phyloP scores from a whole-genome alignment of 768 basidiomycete genomes.

The Rhizopogon rudus region DNA sequence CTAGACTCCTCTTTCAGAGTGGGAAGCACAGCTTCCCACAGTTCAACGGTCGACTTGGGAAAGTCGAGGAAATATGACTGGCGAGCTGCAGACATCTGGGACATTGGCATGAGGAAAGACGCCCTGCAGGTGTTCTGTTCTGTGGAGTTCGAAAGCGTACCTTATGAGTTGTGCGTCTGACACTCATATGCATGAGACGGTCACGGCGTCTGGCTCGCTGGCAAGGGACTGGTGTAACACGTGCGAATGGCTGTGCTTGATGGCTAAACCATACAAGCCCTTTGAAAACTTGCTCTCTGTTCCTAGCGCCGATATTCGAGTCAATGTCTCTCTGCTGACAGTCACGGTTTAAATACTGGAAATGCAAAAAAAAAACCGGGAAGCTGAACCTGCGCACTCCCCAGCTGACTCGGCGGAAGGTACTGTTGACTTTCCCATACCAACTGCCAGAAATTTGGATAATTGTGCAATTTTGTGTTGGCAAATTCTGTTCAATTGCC shows the following conservation, averaged over 20 bases:
- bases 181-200: neutral
- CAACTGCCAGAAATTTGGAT: no score
- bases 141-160: neutral
- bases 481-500: no score
- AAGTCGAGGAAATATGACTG: conserved; percentile 14
- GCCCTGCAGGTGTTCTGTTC: neutral
- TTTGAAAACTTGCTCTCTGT: no score
- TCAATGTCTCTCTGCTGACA: no score
- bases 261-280: no score
- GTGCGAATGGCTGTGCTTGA: neutral
- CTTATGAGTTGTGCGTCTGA: neutral
- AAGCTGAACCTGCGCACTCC: no score
- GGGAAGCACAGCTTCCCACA: conserved; percentile 9
- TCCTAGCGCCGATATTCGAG: no score
- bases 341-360: no score
- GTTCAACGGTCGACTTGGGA: conserved; percentile 6
- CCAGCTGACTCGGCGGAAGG: no score
- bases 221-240: neutral
- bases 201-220: neutral
- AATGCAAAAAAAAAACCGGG: no score
- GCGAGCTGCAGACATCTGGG: conserved; percentile 8
- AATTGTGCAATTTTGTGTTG: no score
- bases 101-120: neutral
- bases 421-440: no score
- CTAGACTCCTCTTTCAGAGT: conserved; percentile 18